Evolutionary conservation across 495 filamentous ascomycete species (phyloP), one percentile per base, ranked within the genome.

Genomic region (Penicillium diatomitis): DNA sequence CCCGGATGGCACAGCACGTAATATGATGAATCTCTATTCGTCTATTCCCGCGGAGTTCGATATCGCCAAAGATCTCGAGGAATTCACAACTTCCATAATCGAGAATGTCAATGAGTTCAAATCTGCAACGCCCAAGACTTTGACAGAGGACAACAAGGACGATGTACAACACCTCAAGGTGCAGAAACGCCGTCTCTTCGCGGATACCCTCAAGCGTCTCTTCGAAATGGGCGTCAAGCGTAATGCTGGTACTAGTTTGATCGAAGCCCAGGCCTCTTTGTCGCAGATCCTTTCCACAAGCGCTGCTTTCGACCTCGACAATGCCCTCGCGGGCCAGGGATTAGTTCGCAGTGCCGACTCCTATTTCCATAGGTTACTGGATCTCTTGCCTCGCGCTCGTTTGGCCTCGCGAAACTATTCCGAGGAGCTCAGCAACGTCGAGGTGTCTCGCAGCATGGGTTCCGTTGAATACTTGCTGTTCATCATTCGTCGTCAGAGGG

Each of bases 151-250:
- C 5, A 96, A 90, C 58, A 88, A 87, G 56, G 76, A 83, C 2
- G 51, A 75, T 5, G 80, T 96, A 33, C 86, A 87, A 55, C 87
- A 96, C 65, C 78, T 97, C 50, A 96, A 95, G 69, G 79, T 80
- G 0, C 76, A 86, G 47, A 99, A 99, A 67, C 82, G 88, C n/a
- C 89, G 86, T 54, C 79, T 96, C 9, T 92, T 91, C 53, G 83
- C 87, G 0, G 91, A 97, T 53, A 88, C 85, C 0, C 69, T 99
- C 47, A 88, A 85, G 57, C 77, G 76, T 5, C 66, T 96, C 2
- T 81, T 88, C 27, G 77, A 84, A 28, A 96, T 97, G 89, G 94
- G 94, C 12, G 79, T 97, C 48, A 84, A 84, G 55, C 80, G 81
- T 9, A 95, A 89, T 60, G 71, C 91, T 20, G 79, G 84, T 50